phyloP scores from a whole-genome alignment of 352 stramenopile genomes.

The Nothophytophthora sp. region DNA sequence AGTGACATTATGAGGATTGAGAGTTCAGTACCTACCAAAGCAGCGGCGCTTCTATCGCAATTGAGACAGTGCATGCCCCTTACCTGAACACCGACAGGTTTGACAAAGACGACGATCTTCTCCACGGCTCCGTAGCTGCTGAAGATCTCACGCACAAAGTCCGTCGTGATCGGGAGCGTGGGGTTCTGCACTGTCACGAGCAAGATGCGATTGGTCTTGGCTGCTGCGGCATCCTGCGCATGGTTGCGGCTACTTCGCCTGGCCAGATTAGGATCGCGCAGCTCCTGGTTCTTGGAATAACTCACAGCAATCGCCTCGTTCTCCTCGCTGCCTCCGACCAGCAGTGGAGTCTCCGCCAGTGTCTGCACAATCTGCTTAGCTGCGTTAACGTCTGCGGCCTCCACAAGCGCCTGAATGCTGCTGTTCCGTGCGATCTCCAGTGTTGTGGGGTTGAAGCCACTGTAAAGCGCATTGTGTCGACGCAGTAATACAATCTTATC shows the following conservation, averaged over 20 bases:
- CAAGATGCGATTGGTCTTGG: constrained; percentile 53
- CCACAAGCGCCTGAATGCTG: constrained; percentile 50
- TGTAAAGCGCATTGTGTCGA: constrained; percentile 57
- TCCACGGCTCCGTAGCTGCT: constrained; percentile 48
- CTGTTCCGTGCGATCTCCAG: constrained; percentile 30
- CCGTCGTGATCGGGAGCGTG: constrained; percentile 57
- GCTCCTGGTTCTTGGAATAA: constrained; percentile 70
- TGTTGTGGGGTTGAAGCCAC: constrained; percentile 33
- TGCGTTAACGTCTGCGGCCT: constrained; percentile 32
- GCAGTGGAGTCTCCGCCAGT: constrained; percentile 27
- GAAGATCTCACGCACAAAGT: constrained; percentile 55
- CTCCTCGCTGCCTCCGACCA: constrained; percentile 16
- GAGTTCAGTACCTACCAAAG: too few relatives aligned
- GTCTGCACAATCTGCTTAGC: constrained; percentile 30
- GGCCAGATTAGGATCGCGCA: constrained; percentile 33
- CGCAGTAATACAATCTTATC: constrained; percentile 49
- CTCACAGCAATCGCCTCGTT: constrained; percentile 26
- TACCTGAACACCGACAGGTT: constrained; percentile 53
- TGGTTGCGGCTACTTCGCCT: constrained; percentile 6
- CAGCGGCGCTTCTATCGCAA: too few relatives aligned
- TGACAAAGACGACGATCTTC: constrained; percentile 69
- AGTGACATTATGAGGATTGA: background rate
- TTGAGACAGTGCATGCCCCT: background rate
- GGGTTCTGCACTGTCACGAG: constrained; percentile 72
- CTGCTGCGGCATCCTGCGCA: background rate